Evolutionary conservation across 2,329 filamentous ascomycete genomes (phyloP).

Genomic region (Aspergillus costaricaensis): DNA sequence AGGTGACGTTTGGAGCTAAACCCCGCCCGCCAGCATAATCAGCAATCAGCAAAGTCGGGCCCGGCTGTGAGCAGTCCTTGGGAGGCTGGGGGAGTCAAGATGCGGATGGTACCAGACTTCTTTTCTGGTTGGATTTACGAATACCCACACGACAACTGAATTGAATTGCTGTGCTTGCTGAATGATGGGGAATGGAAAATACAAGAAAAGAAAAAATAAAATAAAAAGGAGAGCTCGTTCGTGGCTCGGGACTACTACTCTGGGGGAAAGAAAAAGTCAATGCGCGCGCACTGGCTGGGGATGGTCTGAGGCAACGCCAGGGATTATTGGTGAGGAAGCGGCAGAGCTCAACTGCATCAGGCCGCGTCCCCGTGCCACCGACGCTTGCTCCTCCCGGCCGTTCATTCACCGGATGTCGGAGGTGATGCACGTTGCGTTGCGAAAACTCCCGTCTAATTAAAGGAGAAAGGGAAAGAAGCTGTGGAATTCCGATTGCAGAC

Average conservation of each 20-base stretch:
- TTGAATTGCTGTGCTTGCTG: background rate
- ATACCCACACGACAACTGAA: background rate
- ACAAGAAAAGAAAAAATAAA: too few species aligned
- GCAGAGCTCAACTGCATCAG: constrained; percentile 3
- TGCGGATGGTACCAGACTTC: background rate
- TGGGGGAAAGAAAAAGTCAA: background rate
- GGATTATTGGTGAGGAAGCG: background rate
- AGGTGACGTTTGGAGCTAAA: constrained; percentile 20
- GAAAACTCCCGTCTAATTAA: background rate
- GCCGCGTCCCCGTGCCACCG: constrained; percentile 2
- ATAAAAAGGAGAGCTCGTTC: background rate
- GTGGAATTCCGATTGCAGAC: background rate
- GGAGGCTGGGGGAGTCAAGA: background rate
- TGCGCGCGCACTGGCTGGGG: background rate
- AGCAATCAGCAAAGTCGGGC: background rate
- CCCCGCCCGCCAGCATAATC: constrained; percentile 23
- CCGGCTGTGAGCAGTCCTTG: background rate
- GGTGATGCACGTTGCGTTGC: background rate
- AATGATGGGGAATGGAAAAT: background rate
- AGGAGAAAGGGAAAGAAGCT: background rate
- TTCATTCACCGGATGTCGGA: background rate
- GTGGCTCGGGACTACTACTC: background rate
- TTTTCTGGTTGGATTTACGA: background rate
- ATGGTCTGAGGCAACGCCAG: background rate
- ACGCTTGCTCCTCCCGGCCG: background rate